Base-by-base conservation (phyloP, 2,329 filamentous ascomycete genomes). In the Xylaria sp. region DNA sequence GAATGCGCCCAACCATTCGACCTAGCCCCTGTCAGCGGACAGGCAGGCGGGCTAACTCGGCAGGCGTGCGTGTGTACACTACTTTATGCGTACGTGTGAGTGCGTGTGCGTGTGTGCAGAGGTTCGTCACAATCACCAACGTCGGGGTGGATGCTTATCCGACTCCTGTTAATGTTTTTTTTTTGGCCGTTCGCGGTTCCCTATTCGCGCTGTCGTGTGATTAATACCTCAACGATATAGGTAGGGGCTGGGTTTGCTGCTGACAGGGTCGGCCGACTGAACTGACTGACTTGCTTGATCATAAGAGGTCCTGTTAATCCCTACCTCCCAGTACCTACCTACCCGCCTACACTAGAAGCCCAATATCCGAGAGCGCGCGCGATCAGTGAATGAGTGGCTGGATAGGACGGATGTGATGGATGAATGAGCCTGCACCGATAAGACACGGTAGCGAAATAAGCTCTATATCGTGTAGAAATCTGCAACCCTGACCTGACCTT, bases 191-290 rank as follows among this genome's bases (percentile, higher is more conserved):
- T 35, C 32, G 32, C 32, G 32, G 32, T 9, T 35, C 32, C 32
- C 51, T 60, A 58, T 68, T 60, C 35, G 68, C 48, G 65, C 62
- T 47, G 62, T 53, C 44, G 58, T 65, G 58, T 60, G 61, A 65
- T 62, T 69, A 70, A 68, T 68, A 69, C 65, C 59, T 69, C 62
- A 62, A 61, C 58, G 54, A 63, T 70, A 71, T 66, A 66, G 69
- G 69, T 69, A 63, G 60, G 65, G 66, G 62, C 29, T 32, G 16
- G 40, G 40, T 18, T n/a, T 44, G 12, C 18, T 53, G 64, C 50
- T 66, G 66, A 65, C 66, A 61, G 63, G 62, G 55, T 47, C 66
- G 62, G 32, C 32, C 32, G 32, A 35, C 8, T 35, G 10, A 35
- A 35, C 32, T 35, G 32, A 60, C 40, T 57, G 23, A 53, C 65